Evolutionary conservation across 208 protist genomes (phyloP).

Genomic region (Histomonas meleagridis): DNA sequence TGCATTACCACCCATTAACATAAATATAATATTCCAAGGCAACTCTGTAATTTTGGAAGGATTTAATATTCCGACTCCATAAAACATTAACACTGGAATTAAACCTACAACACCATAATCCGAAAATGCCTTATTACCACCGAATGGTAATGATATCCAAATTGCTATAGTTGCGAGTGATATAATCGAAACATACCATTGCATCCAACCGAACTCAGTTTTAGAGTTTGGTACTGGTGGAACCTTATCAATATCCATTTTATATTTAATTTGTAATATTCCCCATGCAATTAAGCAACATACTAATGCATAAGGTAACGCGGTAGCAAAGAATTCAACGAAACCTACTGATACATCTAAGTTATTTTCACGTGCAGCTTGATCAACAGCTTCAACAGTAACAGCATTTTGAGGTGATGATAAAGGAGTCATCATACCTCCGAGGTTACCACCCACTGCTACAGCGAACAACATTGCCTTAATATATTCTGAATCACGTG

Average conservation of each 20-base stretch:
- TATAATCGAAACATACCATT: not conserved
- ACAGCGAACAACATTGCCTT: not conserved
- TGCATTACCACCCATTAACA: conserved; percentile 21
- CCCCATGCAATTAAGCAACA: not conserved
- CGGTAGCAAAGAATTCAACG: not conserved
- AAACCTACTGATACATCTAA: not conserved
- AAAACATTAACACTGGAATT: not conserved
- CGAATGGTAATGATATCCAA: conserved; percentile 19
- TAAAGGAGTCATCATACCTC: not conserved
- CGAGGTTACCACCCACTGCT: not conserved
- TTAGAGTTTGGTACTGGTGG: not conserved
- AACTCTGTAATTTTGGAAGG: not conserved
- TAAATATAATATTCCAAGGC: conserved; percentile 29
- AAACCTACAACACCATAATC: conserved; percentile 23
- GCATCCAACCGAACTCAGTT: not conserved
- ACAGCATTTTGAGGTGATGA: not conserved
- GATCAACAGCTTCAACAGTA: not conserved
- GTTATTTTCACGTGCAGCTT: not conserved
- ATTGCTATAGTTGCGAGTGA: not conserved
- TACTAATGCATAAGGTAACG: not conserved
- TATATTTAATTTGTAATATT: not conserved
- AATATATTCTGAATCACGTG: not conserved
- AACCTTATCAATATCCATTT: not conserved
- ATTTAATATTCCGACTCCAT: not conserved
- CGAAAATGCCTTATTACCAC: not conserved